Evolutionary conservation across 352 stramenopile species (phyloP).

Genomic region (Globisporangium acanthophoron): DNA sequence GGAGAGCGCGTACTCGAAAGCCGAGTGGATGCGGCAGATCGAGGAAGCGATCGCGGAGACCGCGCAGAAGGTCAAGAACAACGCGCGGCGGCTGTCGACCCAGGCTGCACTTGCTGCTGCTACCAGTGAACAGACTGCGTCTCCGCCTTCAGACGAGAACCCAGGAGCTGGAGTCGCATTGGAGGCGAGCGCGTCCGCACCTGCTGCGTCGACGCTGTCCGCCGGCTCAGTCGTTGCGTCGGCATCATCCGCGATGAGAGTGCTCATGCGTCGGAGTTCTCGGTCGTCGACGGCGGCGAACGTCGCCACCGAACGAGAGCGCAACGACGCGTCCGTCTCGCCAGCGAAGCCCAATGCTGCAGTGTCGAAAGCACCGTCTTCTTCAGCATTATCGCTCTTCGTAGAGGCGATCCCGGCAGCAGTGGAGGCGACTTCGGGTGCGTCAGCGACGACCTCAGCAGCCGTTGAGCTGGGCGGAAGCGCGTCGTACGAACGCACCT

Average conservation of each 20-base stretch:
- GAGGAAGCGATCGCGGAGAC: conserved; percentile 67
- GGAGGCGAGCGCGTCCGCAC: conserved; percentile 1
- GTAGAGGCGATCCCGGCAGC: too few species aligned
- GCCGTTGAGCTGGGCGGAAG: background rate
- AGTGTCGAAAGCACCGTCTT: too few species aligned
- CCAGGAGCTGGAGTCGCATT: background rate
- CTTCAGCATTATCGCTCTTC: too few species aligned
- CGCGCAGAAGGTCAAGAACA: conserved; percentile 75
- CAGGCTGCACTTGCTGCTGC: conserved; percentile 7
- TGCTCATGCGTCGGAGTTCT: conserved; percentile 48
- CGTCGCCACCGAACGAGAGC: background rate
- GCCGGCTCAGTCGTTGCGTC: conserved; percentile 12
- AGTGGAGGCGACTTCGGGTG: too few species aligned
- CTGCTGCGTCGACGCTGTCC: conserved; percentile 6
- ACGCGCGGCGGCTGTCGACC: conserved; percentile 55
- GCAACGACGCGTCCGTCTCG: background rate
- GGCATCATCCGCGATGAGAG: conserved; percentile 36
- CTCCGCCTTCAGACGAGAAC: background rate
- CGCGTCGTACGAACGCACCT: background rate
- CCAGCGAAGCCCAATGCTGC: background rate
- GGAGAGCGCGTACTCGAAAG: conserved; percentile 55
- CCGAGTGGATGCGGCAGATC: conserved; percentile 79
- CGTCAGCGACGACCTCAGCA: background rate
- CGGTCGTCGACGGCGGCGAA: conserved; percentile 28
- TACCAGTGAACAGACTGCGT: background rate